Evolutionary conservation across 169 alveolate genomes (phyloP).

Genomic region (Plasmodium inui): DNA sequence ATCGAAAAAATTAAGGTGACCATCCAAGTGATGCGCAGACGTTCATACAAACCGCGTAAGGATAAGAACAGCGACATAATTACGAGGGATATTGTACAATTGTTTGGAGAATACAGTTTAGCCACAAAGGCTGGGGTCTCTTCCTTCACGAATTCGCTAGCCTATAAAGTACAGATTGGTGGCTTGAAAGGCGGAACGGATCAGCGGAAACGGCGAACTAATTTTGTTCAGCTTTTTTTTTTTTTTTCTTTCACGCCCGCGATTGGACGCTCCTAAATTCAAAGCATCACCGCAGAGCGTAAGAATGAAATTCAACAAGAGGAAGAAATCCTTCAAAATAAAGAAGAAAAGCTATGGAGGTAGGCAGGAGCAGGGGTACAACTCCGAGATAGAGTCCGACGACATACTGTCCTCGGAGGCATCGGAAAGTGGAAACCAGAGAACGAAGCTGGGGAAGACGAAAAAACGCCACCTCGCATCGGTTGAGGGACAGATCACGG

Average conservation of each 20-base stretch:
- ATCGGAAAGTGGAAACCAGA: conserved; percentile 12
- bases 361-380: not conserved
- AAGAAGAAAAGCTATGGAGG: conserved; percentile 1
- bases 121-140: not conserved
- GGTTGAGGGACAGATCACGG: not conserved
- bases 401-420: conserved; percentile 42
- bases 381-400: conserved; percentile 69
- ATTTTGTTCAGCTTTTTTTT: not conserved
- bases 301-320: conserved; percentile 64
- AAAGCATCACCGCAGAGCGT: not conserved
- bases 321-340: conserved; percentile 25
- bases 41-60: not conserved
- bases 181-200: not conserved
- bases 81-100: not conserved
- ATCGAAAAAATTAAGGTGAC: not conserved
- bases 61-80: not conserved
- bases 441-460: not conserved
- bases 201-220: not conserved
- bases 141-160: not conserved
- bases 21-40: not conserved
- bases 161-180: not conserved
- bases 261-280: not conserved
- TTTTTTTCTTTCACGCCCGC: not conserved
- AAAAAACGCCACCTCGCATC: conserved; percentile 13
- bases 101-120: not conserved